A percentile compares a stretch with the other conserved stretches of the same genome.
Evolutionary conservation across 2,329 filamentous ascomycete genomes (phyloP).

Genomic region (Botrytis fabae): DNA sequence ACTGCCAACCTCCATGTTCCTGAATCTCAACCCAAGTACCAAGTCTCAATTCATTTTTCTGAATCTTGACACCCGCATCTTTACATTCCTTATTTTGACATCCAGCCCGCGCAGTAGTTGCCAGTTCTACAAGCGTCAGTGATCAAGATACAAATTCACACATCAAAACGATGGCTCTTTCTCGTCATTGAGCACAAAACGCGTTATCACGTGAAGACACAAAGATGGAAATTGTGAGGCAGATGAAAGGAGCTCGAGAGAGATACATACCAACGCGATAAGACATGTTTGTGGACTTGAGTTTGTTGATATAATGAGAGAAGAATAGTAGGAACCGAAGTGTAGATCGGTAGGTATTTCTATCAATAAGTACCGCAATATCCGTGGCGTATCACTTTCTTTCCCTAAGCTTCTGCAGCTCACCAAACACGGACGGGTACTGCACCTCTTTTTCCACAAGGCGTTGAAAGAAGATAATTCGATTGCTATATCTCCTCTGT

Average conservation of each 20-base stretch:
- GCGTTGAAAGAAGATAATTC: neutral
- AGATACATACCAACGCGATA: constrained; percentile 41
- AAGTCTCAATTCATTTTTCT: constrained; percentile 76
- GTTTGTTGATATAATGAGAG: constrained; percentile 6
- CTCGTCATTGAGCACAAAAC: constrained; percentile 4
- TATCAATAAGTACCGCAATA: neutral
- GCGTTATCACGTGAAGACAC: constrained; percentile 36
- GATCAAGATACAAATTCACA: neutral
- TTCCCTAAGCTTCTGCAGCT: neutral
- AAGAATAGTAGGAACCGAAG: neutral
- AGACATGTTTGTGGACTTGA: constrained; percentile 31
- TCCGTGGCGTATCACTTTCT: no score
- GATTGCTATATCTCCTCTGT: neutral
- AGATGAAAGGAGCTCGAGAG: neutral
- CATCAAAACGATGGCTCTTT: neutral
- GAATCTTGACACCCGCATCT: constrained; percentile 66
- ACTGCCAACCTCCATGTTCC: constrained; percentile 65
- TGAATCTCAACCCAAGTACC: constrained; percentile 68
- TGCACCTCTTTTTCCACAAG: neutral
- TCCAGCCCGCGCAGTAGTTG: constrained; percentile 68
- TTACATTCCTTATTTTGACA: constrained; percentile 75
- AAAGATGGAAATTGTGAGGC: constrained; percentile 16
- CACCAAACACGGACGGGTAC: neutral
- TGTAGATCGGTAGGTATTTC: neutral
- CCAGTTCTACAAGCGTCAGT: constrained; percentile 58